These are phyloP conservation scores for Dactylellina haptotyla DNA, from an alignment of 2,329 filamentous ascomycete genomes.

Conservation along the genomic window DNA sequence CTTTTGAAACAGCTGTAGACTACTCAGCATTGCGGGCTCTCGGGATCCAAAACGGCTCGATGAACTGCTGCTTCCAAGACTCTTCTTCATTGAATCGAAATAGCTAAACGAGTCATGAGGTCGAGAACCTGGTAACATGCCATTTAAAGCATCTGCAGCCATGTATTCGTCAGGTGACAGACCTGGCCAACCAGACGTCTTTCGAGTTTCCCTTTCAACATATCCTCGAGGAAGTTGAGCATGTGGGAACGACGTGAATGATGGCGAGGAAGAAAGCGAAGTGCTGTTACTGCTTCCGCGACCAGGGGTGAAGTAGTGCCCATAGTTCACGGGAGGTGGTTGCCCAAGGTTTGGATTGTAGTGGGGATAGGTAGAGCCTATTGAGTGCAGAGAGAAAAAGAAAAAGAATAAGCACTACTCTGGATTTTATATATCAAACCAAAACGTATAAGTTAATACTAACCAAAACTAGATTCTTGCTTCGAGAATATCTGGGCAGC, in stretches of 20 bases:
- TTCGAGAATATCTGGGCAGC: slow-evolving; percentile 45
- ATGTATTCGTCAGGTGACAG: slow-evolving; percentile 50
- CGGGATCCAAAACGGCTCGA: slow-evolving; percentile 34
- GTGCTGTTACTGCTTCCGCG: slow-evolving; percentile 48
- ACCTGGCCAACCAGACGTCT: slow-evolving; percentile 39
- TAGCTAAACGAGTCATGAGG: slow-evolving; percentile 44
- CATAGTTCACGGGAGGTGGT: slow-evolving; percentile 46
- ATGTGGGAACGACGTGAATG: slow-evolving; percentile 47
- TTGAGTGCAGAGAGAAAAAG: too few relatives aligned
- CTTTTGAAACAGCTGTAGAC: slow-evolving; percentile 43
- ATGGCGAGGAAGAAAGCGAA: slow-evolving; percentile 46
- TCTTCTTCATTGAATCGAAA: slow-evolving; percentile 51
- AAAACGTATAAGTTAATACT: slow-evolving; percentile 6
- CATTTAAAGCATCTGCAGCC: slow-evolving; percentile 45
- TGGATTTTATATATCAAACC: background rate
- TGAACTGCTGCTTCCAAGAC: slow-evolving; percentile 39
- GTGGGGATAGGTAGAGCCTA: slow-evolving; percentile 48
- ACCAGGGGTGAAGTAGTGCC: slow-evolving; percentile 42
- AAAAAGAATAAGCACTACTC: slow-evolving; percentile 10
- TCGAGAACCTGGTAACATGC: slow-evolving; percentile 40
- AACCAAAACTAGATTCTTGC: slow-evolving; percentile 36
- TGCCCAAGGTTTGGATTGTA: slow-evolving; percentile 49
- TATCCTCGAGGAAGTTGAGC: slow-evolving; percentile 46
- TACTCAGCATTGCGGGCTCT: slow-evolving; percentile 46
- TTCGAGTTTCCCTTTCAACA: slow-evolving; percentile 45